Conservation (phyloP, 192 early-diverging fungal species). For the Mortierella antarctica region DNA sequence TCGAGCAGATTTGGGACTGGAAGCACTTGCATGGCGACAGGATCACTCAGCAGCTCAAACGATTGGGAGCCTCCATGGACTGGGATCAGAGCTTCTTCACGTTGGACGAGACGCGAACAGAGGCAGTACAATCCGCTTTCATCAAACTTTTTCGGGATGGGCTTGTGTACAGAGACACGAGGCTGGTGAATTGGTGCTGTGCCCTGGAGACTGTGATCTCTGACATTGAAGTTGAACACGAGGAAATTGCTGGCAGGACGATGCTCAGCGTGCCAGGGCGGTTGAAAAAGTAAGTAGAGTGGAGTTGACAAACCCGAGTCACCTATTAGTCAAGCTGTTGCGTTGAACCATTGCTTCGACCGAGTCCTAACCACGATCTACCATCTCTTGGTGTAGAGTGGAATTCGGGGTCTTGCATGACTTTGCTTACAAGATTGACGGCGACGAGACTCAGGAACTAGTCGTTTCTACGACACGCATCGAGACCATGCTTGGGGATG, state of each 20-base stretch:
- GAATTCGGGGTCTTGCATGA: conserved; percentile 95
- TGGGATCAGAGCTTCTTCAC: conserved; percentile 92
- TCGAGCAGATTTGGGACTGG: conserved; percentile 91
- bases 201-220: conserved; percentile 94
- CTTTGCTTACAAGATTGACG: conserved; percentile 88
- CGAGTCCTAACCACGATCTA: not conserved
- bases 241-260: conserved; percentile 77
- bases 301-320: not conserved
- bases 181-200: conserved; percentile 97
- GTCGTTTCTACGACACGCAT: conserved; percentile 97
- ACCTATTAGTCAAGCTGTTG: not conserved
- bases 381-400: conserved; percentile 69
- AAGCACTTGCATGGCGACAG: conserved; percentile 78
- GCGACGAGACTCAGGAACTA: conserved; percentile 70
- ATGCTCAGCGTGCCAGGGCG: conserved; percentile 82
- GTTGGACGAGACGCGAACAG: conserved; percentile 80
- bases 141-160: conserved; percentile 89
- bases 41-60: conserved; percentile 85
- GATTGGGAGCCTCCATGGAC: conserved; percentile 88
- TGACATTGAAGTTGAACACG: conserved; percentile 94
- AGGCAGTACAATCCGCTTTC: conserved; percentile 91
- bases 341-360: not conserved
- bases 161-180: conserved; percentile 90
- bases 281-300: conserved; percentile 63
- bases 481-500: conserved; percentile 99